phyloP scores from a whole-genome alignment of 768 basidiomycete genomes.

The Pleurotus eryngii region DNA sequence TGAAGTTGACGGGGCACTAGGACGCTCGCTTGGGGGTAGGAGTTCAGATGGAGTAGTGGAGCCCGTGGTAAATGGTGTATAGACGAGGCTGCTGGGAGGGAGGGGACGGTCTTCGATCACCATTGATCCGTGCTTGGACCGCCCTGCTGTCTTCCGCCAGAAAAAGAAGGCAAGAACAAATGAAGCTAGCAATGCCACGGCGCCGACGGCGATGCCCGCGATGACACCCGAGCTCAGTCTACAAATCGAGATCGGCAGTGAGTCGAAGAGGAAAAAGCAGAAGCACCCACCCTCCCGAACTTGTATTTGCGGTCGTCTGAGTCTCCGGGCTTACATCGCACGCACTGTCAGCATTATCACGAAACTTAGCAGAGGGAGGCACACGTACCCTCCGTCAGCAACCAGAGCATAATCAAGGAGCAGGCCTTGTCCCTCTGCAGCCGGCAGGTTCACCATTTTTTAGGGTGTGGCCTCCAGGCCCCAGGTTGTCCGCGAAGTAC shows the following conservation, averaged over 20 bases:
- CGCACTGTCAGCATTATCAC: not conserved
- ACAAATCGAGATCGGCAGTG: not conserved
- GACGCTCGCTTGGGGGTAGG: not conserved
- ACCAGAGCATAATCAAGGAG: slow-evolving; percentile 9
- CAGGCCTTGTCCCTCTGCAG: not conserved
- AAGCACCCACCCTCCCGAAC: not conserved
- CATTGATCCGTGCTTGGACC: not conserved
- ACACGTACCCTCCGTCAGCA: not conserved
- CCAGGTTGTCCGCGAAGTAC: slow-evolving; percentile 7
- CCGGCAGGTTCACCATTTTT: slow-evolving; percentile 2
- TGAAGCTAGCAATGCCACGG: not conserved
- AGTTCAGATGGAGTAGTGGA: not conserved
- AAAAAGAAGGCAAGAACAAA: not conserved
- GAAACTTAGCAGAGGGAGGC: not conserved
- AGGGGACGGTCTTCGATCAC: not conserved
- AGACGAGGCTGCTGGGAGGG: not conserved
- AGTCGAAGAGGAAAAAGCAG: not conserved
- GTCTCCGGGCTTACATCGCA: not conserved
- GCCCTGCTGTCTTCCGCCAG: not conserved
- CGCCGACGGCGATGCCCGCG: slow-evolving; percentile 1
- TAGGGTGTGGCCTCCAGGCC: slow-evolving; percentile 1
- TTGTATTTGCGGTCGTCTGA: not conserved
- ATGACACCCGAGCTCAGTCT: slow-evolving; percentile 1
- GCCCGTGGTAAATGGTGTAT: not conserved
- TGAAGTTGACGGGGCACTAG: not conserved